Evolutionary conservation across 768 basidiomycete species (phyloP).

Genomic region (Amanita exitialis): DNA sequence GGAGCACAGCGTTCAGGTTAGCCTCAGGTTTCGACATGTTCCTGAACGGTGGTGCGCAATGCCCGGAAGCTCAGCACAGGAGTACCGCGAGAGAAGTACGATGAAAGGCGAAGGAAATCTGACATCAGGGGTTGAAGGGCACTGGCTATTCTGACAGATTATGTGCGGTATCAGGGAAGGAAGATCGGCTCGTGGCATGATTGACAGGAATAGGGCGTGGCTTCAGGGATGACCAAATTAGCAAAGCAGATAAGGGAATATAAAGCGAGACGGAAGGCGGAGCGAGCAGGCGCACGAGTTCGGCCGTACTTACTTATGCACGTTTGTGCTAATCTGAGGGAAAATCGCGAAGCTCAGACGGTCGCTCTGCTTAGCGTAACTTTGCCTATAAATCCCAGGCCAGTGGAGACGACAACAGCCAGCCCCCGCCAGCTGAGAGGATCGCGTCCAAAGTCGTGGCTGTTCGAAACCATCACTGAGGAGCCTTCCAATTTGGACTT

Average conservation of each 20-base stretch:
- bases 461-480: slow-evolving; percentile 41
- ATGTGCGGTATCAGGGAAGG: not conserved
- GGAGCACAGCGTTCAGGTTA: not conserved
- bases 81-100: not conserved
- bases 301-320: not conserved
- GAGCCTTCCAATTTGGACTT: slow-evolving; percentile 28
- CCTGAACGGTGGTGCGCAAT: not conserved
- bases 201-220: not conserved
- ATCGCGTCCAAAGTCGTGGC: slow-evolving; percentile 21
- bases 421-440: slow-evolving; percentile 11
- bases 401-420: slow-evolving; percentile 7
- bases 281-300: not conserved
- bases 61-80: not conserved
- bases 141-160: not conserved
- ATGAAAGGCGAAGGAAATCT: not conserved
- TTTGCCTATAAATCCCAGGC: slow-evolving; percentile 14
- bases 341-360: slow-evolving; percentile 1
- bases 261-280: not conserved
- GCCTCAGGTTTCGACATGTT: not conserved
- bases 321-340: slow-evolving; percentile 4
- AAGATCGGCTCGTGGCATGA: not conserved
- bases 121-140: not conserved
- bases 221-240: not conserved
- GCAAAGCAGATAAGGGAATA: not conserved
- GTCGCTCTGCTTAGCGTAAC: slow-evolving; percentile 6